phyloP scores from a whole-genome alignment of 345 rosid genomes.

The Fremontodendron californicum region DNA sequence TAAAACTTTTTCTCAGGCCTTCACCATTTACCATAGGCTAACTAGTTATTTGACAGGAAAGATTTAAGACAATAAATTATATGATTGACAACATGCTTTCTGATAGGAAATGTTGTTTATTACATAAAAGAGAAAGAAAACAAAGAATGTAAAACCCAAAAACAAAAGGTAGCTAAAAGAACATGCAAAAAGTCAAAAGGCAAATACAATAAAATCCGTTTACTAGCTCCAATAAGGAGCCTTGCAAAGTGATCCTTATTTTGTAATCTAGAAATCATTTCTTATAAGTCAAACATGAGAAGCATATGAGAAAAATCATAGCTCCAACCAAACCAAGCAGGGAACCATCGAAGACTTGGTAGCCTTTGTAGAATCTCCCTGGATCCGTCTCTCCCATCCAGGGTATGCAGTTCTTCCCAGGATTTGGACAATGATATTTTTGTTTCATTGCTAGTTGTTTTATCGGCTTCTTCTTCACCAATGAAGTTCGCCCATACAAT shows the following conservation, averaged over 20 bases:
- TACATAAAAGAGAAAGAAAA: neutral
- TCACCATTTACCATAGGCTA: neutral
- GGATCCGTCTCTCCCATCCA: conserved; percentile 31
- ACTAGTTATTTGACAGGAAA: neutral
- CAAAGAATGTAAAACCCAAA: neutral
- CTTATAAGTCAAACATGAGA: neutral
- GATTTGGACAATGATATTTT: conserved; percentile 23
- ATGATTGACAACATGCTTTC: neutral
- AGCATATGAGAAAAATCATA: neutral
- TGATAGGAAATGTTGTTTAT: neutral
- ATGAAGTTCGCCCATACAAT: conserved; percentile 81
- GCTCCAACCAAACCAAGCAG: neutral
- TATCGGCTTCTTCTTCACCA: conserved; percentile 21
- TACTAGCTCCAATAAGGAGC: neutral
- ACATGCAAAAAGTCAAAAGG: neutral
- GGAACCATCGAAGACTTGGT: conserved; percentile 33
- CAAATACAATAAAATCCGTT: neutral
- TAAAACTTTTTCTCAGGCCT: neutral
- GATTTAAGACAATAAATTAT: neutral
- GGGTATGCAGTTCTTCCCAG: conserved; percentile 45
- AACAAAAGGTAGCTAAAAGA: neutral
- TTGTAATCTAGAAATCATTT: neutral
- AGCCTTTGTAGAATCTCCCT: conserved; percentile 29
- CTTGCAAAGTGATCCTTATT: neutral
- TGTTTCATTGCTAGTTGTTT: neutral